Percentiles rank a stretch among this genome's conserved stretches.
phyloP scores from a whole-genome alignment of 441 rosid species.

The Adansonia gregorii region DNA sequence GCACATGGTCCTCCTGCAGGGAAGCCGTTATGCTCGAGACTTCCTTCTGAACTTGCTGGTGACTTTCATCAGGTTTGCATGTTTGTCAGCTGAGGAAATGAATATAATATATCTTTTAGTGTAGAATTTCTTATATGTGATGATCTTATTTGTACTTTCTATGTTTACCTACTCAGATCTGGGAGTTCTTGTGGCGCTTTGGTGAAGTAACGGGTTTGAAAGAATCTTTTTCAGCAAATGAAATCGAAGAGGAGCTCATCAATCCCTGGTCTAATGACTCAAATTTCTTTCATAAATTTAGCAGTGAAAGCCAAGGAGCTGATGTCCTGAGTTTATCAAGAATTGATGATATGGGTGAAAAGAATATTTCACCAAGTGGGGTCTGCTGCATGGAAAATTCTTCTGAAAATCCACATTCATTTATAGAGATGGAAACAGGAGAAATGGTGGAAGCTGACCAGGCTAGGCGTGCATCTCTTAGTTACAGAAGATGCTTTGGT shows the following conservation, averaged over 20 bases:
- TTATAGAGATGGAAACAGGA: constrained; percentile 51
- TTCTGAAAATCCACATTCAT: constrained; percentile 44
- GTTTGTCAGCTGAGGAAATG: constrained; percentile 28
- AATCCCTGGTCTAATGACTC: constrained; percentile 58
- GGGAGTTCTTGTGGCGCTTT: constrained; percentile 82
- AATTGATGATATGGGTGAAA: constrained; percentile 39
- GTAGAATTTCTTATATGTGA: constrained; percentile 9
- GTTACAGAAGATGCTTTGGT: constrained; percentile 50
- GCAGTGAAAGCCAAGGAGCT: constrained; percentile 41
- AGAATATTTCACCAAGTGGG: constrained; percentile 36
- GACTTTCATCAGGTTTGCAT: constrained; percentile 86
- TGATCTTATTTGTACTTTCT: constrained; percentile 29
- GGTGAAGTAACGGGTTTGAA: constrained; percentile 72
- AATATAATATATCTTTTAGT: constrained; percentile 24
- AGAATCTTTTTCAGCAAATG: constrained; percentile 55
- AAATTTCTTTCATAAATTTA: constrained; percentile 42
- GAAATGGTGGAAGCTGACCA: constrained; percentile 44
- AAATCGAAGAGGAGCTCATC: constrained; percentile 82
- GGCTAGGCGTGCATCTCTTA: constrained; percentile 42
- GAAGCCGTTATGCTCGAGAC: constrained; percentile 63
- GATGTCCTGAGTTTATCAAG: constrained; percentile 38
- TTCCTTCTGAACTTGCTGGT: constrained; percentile 81
- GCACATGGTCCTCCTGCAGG: constrained; percentile 66
- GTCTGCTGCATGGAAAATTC: constrained; percentile 37
- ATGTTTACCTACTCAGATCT: constrained; percentile 59